Conservation (phyloP, 139 green algal species). For the Ettlia oleoabundans region DNA sequence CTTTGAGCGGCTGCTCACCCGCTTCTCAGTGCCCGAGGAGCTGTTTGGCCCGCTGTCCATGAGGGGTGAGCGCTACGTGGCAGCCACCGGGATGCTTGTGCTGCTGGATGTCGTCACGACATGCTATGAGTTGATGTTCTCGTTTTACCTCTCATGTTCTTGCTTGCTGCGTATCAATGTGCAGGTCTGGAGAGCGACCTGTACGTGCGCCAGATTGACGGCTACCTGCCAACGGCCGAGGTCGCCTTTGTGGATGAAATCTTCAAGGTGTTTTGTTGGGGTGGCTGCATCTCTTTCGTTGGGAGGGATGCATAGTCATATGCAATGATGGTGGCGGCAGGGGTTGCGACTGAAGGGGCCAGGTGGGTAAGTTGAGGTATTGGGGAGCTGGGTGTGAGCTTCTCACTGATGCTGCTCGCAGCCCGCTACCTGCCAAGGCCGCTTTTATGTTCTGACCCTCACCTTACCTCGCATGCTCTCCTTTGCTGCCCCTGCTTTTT, state of each 20-base stretch:
- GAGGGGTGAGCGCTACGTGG: slow-evolving; percentile 56
- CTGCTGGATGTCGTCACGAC: not conserved
- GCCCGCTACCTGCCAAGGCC: no score
- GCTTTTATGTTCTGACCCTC: no score
- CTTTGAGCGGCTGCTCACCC: slow-evolving; percentile 95
- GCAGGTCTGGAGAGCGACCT: slow-evolving; percentile 38
- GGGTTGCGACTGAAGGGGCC: no score
- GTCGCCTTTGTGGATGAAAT: slow-evolving; percentile 98
- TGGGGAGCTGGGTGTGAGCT: no score
- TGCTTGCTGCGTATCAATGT: not conserved
- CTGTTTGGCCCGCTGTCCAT: slow-evolving; percentile 95
- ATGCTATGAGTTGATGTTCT: not conserved
- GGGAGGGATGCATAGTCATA: no score
- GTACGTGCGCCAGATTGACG: slow-evolving; percentile 90
- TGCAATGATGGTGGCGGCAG: no score
- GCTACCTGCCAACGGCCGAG: slow-evolving; percentile 89
- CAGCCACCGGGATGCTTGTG: not conserved
- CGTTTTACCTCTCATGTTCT: not conserved
- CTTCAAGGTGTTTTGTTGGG: slow-evolving; percentile 72
- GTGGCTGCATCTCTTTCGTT: no score
- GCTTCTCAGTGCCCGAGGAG: slow-evolving; percentile 96
- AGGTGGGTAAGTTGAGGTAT: no score
- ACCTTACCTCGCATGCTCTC: no score
- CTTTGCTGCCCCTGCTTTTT: slow-evolving; percentile 9
- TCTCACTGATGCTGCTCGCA: no score